Conservation (phyloP, 257 asterid genomes). For the Jasminum sambac region DNA sequence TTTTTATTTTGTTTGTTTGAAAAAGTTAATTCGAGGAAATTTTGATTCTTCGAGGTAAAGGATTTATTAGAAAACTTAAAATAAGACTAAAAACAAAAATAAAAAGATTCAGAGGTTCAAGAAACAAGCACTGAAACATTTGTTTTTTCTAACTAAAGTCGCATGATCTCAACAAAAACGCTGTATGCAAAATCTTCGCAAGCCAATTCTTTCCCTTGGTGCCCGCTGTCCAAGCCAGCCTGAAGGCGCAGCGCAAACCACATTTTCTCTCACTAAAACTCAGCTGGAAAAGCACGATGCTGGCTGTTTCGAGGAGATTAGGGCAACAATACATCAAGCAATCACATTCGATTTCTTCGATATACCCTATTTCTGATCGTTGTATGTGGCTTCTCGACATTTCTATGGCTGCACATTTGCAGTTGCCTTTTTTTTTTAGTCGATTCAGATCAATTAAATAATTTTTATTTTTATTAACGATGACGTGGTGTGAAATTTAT, state of each 20-base stretch:
- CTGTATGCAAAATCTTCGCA: background rate
- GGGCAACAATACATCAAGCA: constrained; percentile 44
- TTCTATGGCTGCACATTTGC: constrained; percentile 29
- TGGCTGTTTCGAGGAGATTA: constrained; percentile 54
- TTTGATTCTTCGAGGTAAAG: too few species aligned
- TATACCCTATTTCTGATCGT: constrained; percentile 42
- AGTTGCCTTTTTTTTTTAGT: background rate
- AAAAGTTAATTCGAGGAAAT: too few species aligned
- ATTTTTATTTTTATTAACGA: background rate
- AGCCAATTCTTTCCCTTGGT: background rate
- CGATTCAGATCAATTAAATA: background rate
- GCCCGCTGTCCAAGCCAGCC: background rate
- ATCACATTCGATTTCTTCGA: constrained; percentile 40
- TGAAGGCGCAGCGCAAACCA: background rate
- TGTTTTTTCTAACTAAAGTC: background rate
- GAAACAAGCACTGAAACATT: background rate
- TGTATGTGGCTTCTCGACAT: constrained; percentile 38
- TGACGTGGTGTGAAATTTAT: constrained; percentile 6
- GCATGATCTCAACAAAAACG: background rate
- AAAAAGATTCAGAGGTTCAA: too few species aligned
- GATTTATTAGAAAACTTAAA: too few species aligned
- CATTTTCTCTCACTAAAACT: constrained; percentile 16
- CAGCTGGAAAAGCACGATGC: constrained; percentile 51
- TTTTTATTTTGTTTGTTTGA: too few species aligned
- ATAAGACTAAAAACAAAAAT: too few species aligned